Conservation (phyloP, 2,329 filamentous ascomycete genomes). For the Lasiodiplodia sp. region DNA sequence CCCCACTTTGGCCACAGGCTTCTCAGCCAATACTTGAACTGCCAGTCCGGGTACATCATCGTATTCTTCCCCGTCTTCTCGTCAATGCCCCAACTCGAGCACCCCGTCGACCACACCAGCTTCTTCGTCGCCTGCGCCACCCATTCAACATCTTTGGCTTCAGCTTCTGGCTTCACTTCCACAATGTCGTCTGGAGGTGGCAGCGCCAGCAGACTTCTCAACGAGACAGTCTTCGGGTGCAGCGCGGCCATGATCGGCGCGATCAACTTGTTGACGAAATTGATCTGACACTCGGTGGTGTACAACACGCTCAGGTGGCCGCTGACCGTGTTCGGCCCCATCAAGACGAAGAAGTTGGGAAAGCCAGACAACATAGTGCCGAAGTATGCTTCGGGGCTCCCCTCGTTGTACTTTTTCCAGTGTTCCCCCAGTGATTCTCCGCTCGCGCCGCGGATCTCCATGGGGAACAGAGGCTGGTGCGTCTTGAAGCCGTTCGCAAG, state of each 20-base stretch:
- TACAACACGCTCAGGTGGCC: slow-evolving; percentile 61
- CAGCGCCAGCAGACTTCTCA: neutral
- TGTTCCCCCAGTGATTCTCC: slow-evolving; percentile 51
- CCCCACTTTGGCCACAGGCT: slow-evolving; percentile 54
- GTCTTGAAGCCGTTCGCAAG: slow-evolving; percentile 43
- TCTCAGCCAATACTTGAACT: slow-evolving; percentile 58
- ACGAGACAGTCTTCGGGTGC: neutral
- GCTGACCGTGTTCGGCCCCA: slow-evolving; percentile 56
- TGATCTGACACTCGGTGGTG: slow-evolving; percentile 61
- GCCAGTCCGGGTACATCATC: slow-evolving; percentile 62
- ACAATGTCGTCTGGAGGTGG: slow-evolving; percentile 36
- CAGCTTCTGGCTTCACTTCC: slow-evolving; percentile 48
- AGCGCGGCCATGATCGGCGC: slow-evolving; percentile 49
- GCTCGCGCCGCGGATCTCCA: slow-evolving; percentile 55
- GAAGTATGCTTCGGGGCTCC: slow-evolving; percentile 55
- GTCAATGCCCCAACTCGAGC: slow-evolving; percentile 62
- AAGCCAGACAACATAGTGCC: slow-evolving; percentile 59
- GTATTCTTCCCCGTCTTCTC: slow-evolving; percentile 56
- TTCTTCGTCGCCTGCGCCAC: slow-evolving; percentile 52
- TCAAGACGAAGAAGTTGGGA: slow-evolving; percentile 57
- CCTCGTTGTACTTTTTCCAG: slow-evolving; percentile 48
- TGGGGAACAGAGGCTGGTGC: slow-evolving; percentile 54
- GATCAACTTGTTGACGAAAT: slow-evolving; percentile 54
- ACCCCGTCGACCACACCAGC: slow-evolving; percentile 60
- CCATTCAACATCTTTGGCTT: slow-evolving; percentile 45